Evolutionary conservation across 2,329 filamentous ascomycete genomes (phyloP), one percentile per base, ranked within the genome.

Genomic region (Clonostachys sp.): DNA sequence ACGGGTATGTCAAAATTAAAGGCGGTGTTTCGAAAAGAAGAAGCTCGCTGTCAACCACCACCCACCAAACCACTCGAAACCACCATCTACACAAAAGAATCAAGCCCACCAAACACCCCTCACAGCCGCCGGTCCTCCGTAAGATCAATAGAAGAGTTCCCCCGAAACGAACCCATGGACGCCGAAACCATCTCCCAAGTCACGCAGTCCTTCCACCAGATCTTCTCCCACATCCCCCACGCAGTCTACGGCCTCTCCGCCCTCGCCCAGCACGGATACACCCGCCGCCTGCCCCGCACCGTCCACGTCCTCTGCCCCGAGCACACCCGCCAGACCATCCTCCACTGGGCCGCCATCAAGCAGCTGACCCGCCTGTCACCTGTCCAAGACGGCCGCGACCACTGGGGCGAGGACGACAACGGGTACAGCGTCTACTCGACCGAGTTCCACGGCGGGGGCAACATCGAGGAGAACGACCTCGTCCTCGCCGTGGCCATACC

Each of bases 241-340:
- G 69, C 69, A 12, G 64, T 80, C 40, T 66, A 61, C 52, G 77
- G 77, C 18, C 61, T 66, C 18, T 65, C 66, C 1, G 74, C 73
- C 12, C 61, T 80, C 50, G 55, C 62, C 4, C 64, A 70, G 42
- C 71, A 75, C 61, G 75, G 73, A 42, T 69, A 63, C 50, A 45
- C 54, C 5, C 50, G 48, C 8, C 57, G 61, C 7, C 47, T 41
- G 6, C 63, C 65, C 0, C 51, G 53, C 6, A 57, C 65, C 42
- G 53, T 78, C 16, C 68, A 59, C 40, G 61, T 80, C 46, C 42
- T 73, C 17, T 75, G 70, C 50, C 68, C 72, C 0, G 49, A 52
- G 6, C 51, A 63, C 12, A 61, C 62, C 6, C 59, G 54, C 13
- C 58, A 67, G 13, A 65, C 67, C 8, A 56, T 77, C 18, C 53